Conservation (phyloP, 768 basidiomycete species). For the Phlebiopsis flavidoalba region DNA sequence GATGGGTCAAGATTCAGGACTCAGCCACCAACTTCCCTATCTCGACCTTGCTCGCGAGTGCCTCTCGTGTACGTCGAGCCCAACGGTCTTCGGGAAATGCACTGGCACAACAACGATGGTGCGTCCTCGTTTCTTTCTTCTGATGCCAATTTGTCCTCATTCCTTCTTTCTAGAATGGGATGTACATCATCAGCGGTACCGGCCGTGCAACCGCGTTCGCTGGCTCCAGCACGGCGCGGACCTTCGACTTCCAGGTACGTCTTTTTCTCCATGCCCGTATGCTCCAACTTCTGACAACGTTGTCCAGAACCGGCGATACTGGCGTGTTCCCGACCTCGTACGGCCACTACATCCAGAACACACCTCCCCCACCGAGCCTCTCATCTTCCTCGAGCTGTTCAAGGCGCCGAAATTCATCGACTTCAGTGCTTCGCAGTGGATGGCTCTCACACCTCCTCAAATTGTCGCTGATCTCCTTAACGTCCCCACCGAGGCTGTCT, state of each 20-base stretch:
- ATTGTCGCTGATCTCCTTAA: slow-evolving; percentile 22
- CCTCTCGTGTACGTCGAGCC: slow-evolving; percentile 22
- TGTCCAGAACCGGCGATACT: slow-evolving; percentile 18
- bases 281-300: background rate
- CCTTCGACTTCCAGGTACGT: slow-evolving; percentile 22
- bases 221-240: slow-evolving; percentile 17
- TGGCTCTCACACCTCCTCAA: slow-evolving; percentile 20
- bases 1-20: slow-evolving; percentile 24
- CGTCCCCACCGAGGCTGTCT: slow-evolving; percentile 12
- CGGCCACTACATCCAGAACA: slow-evolving; percentile 23
- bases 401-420: slow-evolving; percentile 20
- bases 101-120: slow-evolving; percentile 23
- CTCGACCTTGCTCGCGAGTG: slow-evolving; percentile 17
- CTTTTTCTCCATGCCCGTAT: too few relatives aligned
- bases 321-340: slow-evolving; percentile 20
- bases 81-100: slow-evolving; percentile 21
- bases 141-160: background rate
- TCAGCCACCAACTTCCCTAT: slow-evolving; percentile 22
- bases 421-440: slow-evolving; percentile 23
- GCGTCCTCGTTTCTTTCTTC: background rate
- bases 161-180: slow-evolving; percentile 15
- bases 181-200: slow-evolving; percentile 21
- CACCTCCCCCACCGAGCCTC: slow-evolving; percentile 21
- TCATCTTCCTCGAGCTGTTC: slow-evolving; percentile 24
- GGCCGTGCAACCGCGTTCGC: slow-evolving; percentile 22